Evolutionary conservation across 148 eudicot genomes (phyloP).

Genomic region (Diospyros kaki): DNA sequence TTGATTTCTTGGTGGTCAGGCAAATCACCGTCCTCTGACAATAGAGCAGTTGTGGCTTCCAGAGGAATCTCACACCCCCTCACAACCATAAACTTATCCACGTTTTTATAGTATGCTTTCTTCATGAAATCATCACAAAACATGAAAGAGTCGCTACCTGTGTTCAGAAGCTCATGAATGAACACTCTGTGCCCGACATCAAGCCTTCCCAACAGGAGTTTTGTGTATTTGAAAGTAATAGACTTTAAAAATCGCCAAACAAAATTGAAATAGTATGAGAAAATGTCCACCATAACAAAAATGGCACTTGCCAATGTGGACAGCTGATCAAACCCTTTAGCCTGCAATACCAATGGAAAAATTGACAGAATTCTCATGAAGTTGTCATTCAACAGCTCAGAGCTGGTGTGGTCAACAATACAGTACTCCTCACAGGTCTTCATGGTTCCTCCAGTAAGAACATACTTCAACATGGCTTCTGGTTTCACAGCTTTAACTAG

Average conservation of each 20-base stretch:
- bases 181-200: constrained; percentile 4
- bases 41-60: background rate
- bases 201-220: background rate
- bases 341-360: constrained; percentile 2
- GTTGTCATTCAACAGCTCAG: constrained; percentile 4
- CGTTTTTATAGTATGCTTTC: background rate
- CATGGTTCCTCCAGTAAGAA: constrained; percentile 6
- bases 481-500: constrained; percentile 4
- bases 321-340: constrained; percentile 6
- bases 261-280: no score
- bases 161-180: constrained; percentile 6
- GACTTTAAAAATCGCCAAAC: no score
- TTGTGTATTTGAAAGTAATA: constrained; percentile 3
- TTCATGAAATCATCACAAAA: constrained; percentile 4
- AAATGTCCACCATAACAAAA: no score
- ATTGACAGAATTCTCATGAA: constrained; percentile 5
- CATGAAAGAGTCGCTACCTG: constrained; percentile 5
- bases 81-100: constrained; percentile 4
- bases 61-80: constrained; percentile 3
- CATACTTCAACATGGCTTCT: constrained; percentile 2
- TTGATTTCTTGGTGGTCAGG: constrained; percentile 2
- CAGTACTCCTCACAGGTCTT: constrained; percentile 6
- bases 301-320: constrained; percentile 3
- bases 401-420: constrained; percentile 1
- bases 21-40: constrained; percentile 5